Evolutionary conservation across 2,329 filamentous ascomycete species (phyloP).

Genomic region (Tetracladium maxilliforme): DNA sequence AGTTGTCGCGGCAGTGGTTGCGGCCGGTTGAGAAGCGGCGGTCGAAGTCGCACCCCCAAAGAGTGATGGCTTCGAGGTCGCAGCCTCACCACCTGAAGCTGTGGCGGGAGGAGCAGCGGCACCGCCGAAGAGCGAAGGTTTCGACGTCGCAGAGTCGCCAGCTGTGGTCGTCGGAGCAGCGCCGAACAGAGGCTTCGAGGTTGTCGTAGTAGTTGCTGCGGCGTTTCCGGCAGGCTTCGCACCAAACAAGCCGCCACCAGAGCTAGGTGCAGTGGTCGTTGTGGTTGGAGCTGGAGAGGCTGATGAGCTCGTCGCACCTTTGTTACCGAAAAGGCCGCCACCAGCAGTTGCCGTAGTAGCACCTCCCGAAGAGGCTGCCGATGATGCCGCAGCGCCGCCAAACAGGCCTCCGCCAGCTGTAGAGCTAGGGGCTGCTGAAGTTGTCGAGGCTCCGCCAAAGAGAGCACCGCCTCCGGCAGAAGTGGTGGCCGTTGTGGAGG

Average conservation of each 20-base stretch:
- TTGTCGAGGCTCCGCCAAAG: constrained; percentile 6
- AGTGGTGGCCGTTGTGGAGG: constrained; percentile 1
- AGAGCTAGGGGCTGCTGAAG: constrained; percentile 3
- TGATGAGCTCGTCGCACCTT: constrained; percentile 3
- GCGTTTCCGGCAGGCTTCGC: constrained; percentile 1
- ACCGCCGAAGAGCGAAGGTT: constrained; percentile 4
- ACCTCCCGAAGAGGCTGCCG: constrained; percentile 4
- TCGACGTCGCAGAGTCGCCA: constrained; percentile 1
- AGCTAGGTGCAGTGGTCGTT: constrained; percentile 12
- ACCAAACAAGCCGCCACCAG: constrained; percentile 9
- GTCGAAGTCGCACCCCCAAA: constrained; percentile 15
- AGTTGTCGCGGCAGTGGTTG: constrained; percentile 14
- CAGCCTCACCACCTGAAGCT: constrained; percentile 6
- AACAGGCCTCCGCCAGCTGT: constrained; percentile 5
- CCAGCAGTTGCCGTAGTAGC: constrained; percentile 5
- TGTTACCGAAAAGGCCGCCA: constrained; percentile 2
- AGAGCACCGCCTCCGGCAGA: constrained; percentile 6
- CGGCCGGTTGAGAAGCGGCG: constrained; percentile 7
- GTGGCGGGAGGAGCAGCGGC: constrained; percentile 3
- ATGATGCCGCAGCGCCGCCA: constrained; percentile 4
- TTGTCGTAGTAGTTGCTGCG: constrained; percentile 10
- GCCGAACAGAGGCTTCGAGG: constrained; percentile 15
- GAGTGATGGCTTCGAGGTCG: constrained; percentile 11
- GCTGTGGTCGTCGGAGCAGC: constrained; percentile 7
- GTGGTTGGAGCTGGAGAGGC: constrained; percentile 10